Base-by-base conservation (phyloP, 495 filamentous ascomycete genomes). In the Sphaerosporella brunnea region DNA sequence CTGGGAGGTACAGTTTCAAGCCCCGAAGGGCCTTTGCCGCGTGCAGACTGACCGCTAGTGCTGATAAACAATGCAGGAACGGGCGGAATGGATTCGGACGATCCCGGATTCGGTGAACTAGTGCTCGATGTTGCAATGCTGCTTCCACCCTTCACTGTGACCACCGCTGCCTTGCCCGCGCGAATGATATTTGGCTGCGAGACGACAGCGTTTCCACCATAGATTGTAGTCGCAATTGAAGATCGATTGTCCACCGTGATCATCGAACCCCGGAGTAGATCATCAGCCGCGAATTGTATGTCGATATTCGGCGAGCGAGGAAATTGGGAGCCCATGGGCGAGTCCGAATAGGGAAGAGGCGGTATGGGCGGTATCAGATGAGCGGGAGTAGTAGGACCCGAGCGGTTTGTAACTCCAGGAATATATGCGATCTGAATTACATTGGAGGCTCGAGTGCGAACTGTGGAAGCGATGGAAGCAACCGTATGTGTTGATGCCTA, bases 351-450 rank as follows among this genome's bases (percentile, higher is more conserved):
- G 39, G 90, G 88, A 52, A 96, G 79, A 23, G 90, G 85, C 37
- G 90, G 90, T 10, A 97, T 85, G 0, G 90, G 90, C 21, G 85
- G 87, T 15, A 92, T 78, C 26, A 93, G 72, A n/a, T 84, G 67
- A 26, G 77, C 79, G 7, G 85, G 84, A 1, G 82, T 85, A 23
- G 81, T 74, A 8, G 82, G 81, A 1, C 80, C 76, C 2, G 86
- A 85, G 38, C 90, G 74, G 65, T 95, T 95, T 47, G 86, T 96
- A 60, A 96, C 87, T 37, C 90, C 90, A 40, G 90, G 90, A 53
- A 97, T 95, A 63, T 95, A 97, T 36, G 92, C 90, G 62, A 97
- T 97, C 65, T 96, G 90, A 51, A 97, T 97, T 61, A 97, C 84
- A 66, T 97, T 96, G 50, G 88, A 95, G 36, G 90, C 90, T 38